Base-by-base conservation (phyloP, 768 basidiomycete genomes). In the Serpula lacrymans region DNA sequence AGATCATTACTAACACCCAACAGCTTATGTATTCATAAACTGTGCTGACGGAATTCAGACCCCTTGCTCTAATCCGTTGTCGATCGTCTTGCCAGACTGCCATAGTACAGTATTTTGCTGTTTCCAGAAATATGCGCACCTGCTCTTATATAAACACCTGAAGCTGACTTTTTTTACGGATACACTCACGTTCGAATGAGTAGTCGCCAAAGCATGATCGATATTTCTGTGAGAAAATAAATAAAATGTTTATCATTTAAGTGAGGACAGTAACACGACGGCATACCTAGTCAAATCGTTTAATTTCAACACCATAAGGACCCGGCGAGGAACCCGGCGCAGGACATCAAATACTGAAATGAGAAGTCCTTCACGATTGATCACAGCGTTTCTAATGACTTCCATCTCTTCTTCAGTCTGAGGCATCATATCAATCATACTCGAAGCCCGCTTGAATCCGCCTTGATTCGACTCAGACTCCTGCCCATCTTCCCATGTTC, bases 91-190 rank as follows among this genome's bases (percentile, higher is more conserved):
- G 69, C 88, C 88, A 90, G 3, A 88, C 80, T 6, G 89, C 85
- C 9, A 69, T 71, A 37, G 80, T 72, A 57, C 94, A 96, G 63
- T 88, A 95, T 54, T 88, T 84, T 6, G 92, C 93, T 12, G 87
- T 86, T 42, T 97, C 85, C 23, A 97, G 58, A 61, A 97, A 98
- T 56, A 98, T 81, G 14, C 95, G 85, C 43, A 82, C 72, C 74
- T 89, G 58, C 22, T 21, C 41, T 25, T 28, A 46, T 31, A n/a
- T n/a, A n/a, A n/a, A n/a, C n/a, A n/a, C n/a, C n/a, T n/a, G n/a
- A n/a, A n/a, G n/a, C n/a, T n/a, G n/a, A n/a, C n/a, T n/a, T n/a
- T n/a, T n/a, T n/a, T n/a, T 12, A 17, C 24, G 11, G 14, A 26
- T 35, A 28, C 14, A 52, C 70, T 35, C 51, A 82, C 85, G 57